Evolutionary conservation across 2,329 filamentous ascomycete species (phyloP).

Genomic region (Talaromyces sp.): DNA sequence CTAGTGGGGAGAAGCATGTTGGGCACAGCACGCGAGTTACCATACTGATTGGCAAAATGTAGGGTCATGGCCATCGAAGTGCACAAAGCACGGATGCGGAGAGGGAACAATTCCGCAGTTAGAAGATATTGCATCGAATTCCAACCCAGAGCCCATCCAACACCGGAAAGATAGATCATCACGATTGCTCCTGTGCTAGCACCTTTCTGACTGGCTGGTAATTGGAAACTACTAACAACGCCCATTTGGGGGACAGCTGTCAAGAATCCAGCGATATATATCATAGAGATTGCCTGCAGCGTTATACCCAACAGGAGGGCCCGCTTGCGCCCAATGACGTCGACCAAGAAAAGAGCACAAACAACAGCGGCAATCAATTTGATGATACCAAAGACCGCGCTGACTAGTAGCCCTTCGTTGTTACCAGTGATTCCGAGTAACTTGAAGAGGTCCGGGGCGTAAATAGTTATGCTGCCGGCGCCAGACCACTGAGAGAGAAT

Average conservation of each 20-base stretch:
- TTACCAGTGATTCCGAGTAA: constrained; percentile 18
- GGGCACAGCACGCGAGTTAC: constrained; percentile 69
- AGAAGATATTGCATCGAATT: constrained; percentile 76
- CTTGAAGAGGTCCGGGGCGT: constrained; percentile 21
- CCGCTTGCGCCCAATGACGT: constrained; percentile 20
- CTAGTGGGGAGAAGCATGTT: constrained; percentile 62
- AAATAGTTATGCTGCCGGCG: constrained; percentile 21
- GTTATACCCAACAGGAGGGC: not conserved
- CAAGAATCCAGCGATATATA: constrained; percentile 28
- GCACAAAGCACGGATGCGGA: constrained; percentile 67
- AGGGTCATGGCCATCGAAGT: constrained; percentile 72
- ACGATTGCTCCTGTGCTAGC: constrained; percentile 65
- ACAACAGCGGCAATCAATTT: constrained; percentile 18
- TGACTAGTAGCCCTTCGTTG: constrained; percentile 21
- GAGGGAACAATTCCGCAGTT: constrained; percentile 72
- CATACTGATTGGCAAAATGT: constrained; percentile 76
- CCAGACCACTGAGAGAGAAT: constrained; percentile 1
- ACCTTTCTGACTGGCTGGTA: constrained; percentile 42
- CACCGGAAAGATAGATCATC: constrained; percentile 72
- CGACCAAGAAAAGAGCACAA: constrained; percentile 22
- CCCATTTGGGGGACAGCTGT: constrained; percentile 58
- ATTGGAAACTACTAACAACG: constrained; percentile 33
- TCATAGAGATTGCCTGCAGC: not conserved
- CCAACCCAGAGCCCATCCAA: constrained; percentile 55
- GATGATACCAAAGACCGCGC: constrained; percentile 20